These are phyloP conservation scores for Cladobotryum protrusum DNA, from an alignment of 2,329 filamentous ascomycete genomes.

Conservation along the genomic window DNA sequence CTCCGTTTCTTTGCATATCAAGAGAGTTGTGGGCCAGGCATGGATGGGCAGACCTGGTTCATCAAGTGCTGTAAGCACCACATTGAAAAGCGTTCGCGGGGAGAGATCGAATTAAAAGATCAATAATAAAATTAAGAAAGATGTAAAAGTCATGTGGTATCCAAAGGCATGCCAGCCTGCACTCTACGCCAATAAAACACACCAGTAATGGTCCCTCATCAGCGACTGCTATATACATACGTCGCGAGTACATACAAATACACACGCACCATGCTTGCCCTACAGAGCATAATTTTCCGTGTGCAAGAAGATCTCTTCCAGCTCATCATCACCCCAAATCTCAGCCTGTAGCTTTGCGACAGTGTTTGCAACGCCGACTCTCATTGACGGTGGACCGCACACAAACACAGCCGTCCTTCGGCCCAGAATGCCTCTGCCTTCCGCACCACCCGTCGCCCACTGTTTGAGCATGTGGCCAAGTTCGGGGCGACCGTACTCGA, in stretches of 20 bases:
- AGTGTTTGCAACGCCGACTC: slow-evolving; percentile 78
- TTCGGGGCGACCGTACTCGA: slow-evolving; percentile 87
- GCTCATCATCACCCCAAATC: slow-evolving; percentile 70
- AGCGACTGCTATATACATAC: too few species aligned
- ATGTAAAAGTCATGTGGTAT: slow-evolving; percentile 7
- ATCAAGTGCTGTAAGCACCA: too few species aligned
- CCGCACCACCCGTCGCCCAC: slow-evolving; percentile 64
- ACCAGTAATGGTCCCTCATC: slow-evolving; percentile 6
- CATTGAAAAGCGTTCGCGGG: too few species aligned
- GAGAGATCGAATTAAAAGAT: neutral
- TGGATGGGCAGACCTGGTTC: too few species aligned
- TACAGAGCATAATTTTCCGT: slow-evolving; percentile 90
- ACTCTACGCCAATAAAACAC: slow-evolving; percentile 7
- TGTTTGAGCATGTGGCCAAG: slow-evolving; percentile 81
- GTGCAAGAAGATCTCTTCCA: slow-evolving; percentile 90
- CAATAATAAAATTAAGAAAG: neutral
- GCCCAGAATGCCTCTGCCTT: slow-evolving; percentile 66
- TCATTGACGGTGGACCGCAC: slow-evolving; percentile 81
- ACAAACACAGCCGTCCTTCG: slow-evolving; percentile 84
- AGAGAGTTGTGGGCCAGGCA: too few species aligned
- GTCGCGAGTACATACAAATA: neutral
- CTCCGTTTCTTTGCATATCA: too few species aligned
- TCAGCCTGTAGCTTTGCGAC: slow-evolving; percentile 76
- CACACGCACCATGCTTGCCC: neutral
- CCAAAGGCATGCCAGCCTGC: slow-evolving; percentile 7